Evolutionary conservation across 2,329 filamentous ascomycete species (phyloP), one percentile per base, ranked within the genome.

Genomic region (Juglanconis juglandina): DNA sequence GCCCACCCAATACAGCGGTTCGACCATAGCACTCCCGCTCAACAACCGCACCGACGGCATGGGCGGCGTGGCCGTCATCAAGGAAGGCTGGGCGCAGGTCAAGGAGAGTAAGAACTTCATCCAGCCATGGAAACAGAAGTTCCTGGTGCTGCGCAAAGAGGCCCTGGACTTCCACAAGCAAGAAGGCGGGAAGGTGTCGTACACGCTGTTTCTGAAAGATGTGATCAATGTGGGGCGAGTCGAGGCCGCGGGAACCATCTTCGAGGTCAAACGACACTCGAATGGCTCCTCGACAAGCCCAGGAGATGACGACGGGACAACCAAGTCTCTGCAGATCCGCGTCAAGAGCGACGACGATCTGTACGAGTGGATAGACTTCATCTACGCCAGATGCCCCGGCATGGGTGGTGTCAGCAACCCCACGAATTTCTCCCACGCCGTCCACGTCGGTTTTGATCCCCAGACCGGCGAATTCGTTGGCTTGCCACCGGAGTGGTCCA

Each of bases 361-460:
- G 57, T 99, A 99, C 75, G 92, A 96, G 69, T 99, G 95, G 95
- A 96, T 98, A 70, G 95, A 99, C 75, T 91, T 93, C 73, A 96
- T 99, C 66, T 98, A 98, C 73, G 92, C 94, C 68, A 89, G 94
- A 65, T 98, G 94, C 74, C 95, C 95, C 17, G 94, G 92, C 64
- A 96, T 98, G 92, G 93, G 95, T 63, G 95, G 95, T 68, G 95
- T 99, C 59, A 97, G 94, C 77, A 97, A 98, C 75, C 95, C 95
- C 5, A 98, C 95, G 66, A 97, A 98, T 79, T 99, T 99, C 78
- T 92, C 90, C 32, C 95, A 99, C 73, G 90, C 93, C 51, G 93
- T 99, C 32, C 95, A 99, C 73, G 95, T 99, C 66, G 95, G 95
- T 62, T 99, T 98, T 71, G 95, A 99, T 72, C 92, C 94, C 33